Evolutionary conservation across 768 basidiomycete species (phyloP).

Genomic region (Boletus tomentosulus): DNA sequence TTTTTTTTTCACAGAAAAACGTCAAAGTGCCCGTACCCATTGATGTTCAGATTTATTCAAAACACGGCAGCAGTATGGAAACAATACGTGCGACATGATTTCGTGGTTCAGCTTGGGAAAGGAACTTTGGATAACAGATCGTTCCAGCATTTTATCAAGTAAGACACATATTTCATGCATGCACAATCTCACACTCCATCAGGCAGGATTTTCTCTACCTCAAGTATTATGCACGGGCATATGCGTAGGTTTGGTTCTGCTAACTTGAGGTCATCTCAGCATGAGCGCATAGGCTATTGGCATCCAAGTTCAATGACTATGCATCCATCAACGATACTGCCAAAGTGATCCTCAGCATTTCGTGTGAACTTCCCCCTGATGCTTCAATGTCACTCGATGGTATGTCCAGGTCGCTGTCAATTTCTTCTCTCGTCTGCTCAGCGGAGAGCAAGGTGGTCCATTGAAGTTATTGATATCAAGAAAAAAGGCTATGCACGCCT

Average conservation of each 20-base stretch:
- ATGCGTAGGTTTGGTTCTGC: not conserved
- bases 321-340: not conserved
- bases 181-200: not conserved
- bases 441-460: not conserved
- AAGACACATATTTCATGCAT: not conserved
- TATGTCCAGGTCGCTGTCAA: not conserved
- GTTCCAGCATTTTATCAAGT: not conserved
- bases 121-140: not conserved
- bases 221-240: not conserved
- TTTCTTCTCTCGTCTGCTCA: not conserved
- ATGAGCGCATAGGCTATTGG: not conserved
- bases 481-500: not conserved
- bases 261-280: not conserved
- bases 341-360: not conserved
- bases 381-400: not conserved
- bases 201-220: not conserved
- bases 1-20: not conserved
- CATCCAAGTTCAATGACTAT: not conserved
- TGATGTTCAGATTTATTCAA: not conserved
- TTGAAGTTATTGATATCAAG: not conserved
- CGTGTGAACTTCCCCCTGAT: not conserved
- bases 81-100: not conserved
- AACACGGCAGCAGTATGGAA: not conserved
- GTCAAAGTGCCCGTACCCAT: not conserved
- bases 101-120: not conserved